A percentile compares a stretch with the other conserved stretches of the same genome.
These are phyloP conservation scores for Penicillium sp. DNA, from an alignment of 2,329 filamentous ascomycete genomes.

Conservation along the genomic window DNA sequence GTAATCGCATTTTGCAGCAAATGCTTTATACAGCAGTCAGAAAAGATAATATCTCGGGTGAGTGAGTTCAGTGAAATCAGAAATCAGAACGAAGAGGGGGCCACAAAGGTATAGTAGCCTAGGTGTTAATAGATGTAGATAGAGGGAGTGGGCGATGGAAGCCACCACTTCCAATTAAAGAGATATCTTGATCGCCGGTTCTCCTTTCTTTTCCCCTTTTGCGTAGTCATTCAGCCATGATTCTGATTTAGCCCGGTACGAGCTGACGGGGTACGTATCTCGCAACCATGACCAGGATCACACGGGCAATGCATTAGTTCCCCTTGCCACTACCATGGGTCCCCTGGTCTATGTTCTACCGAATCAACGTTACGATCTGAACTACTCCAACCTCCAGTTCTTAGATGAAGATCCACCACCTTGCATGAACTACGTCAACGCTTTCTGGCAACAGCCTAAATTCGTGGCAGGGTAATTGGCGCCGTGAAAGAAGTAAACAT, in stretches of 20 bases:
- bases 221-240: background rate
- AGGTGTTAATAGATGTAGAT: background rate
- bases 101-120: background rate
- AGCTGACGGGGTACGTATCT: constrained; percentile 2
- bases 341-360: background rate
- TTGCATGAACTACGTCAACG: background rate
- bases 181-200: background rate
- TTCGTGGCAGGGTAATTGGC: background rate
- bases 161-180: background rate
- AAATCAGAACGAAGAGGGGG: background rate
- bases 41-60: background rate
- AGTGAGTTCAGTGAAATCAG: background rate
- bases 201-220: background rate
- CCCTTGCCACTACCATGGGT: background rate
- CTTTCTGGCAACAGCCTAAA: background rate
- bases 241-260: constrained; percentile 3
- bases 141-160: background rate
- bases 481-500: background rate
- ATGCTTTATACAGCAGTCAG: background rate
- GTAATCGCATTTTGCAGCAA: constrained; percentile 2
- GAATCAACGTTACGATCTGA: background rate
- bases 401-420: background rate
- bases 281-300: background rate
- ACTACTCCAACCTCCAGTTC: background rate
- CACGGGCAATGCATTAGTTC: background rate